Evolutionary conservation across 108 stramenopile genomes (phyloP), one percentile per base, ranked within the genome.

Genomic region (Craspedostauros australis): DNA sequence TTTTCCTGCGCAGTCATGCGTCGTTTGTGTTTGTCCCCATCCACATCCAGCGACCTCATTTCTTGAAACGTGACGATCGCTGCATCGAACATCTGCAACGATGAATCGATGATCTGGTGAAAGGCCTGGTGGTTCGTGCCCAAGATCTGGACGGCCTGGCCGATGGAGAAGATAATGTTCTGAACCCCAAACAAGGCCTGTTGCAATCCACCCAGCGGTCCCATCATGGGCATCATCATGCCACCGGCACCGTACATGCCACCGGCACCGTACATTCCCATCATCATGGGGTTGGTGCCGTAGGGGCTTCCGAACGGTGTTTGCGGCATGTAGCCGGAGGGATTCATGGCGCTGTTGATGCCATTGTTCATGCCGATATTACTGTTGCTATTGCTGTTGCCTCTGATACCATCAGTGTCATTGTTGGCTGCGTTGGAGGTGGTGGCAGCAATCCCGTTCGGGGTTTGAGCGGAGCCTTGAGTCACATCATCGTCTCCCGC

Each of bases 91-190:
- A 88, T 83, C 2, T 73, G 65, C 40, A 61, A 70, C 19, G 72
- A 38, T 12, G 79, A 70, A 31, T 85, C 82, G 42, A 72, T 81
- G 26, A 87, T 50, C 38, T 85, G 79, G 21, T 80, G 66, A 36
- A 91, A 52, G 19, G 75, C 79, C 32, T 91, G 84, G 33, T 85
- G 79, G 64, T 91, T 91, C 75, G 80, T 87, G 5, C 90, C 84
- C 19, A 91, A 56, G 46, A 91, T 72, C 45, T 91, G 77, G 3
- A 91, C 75, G 3, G 82, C 90, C 62, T 87, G 86, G 15, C 81
- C 78, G 7, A 91, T 32, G 2, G 86, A 86, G 57, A 86, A 91
- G 1, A 91, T 63, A 0, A 88, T 69, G 34, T 62, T 85, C 49
- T 91, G 90, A 25, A 91, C 58, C 0, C 83, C 73, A 54, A 80